A percentile compares a stretch with the other conserved stretches of the same genome.
phyloP scores from a whole-genome alignment of 2,329 filamentous ascomycete genomes.

The Reticulascus tulasneorum region DNA sequence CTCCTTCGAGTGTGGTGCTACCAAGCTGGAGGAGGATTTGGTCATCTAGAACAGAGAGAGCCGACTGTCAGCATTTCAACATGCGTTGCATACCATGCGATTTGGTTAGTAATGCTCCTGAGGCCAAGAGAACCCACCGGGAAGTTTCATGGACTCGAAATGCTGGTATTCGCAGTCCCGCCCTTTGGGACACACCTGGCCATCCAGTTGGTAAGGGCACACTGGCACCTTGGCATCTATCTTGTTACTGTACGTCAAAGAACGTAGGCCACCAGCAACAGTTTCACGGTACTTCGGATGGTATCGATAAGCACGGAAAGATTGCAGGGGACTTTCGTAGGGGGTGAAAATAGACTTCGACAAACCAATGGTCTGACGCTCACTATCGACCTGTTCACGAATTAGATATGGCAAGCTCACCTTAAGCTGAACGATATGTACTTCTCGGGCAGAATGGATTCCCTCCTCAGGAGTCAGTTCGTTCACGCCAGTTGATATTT shows the following conservation, averaged over 20 bases:
- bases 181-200: slow-evolving; percentile 67
- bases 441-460: slow-evolving; percentile 34
- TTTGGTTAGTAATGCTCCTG: slow-evolving; percentile 10
- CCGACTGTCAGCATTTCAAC: slow-evolving; percentile 43
- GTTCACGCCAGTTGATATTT: slow-evolving; percentile 14
- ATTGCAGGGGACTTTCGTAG: slow-evolving; percentile 78
- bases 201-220: slow-evolving; percentile 71
- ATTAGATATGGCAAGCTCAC: slow-evolving; percentile 14
- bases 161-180: slow-evolving; percentile 73
- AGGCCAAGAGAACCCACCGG: slow-evolving; percentile 59
- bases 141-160: slow-evolving; percentile 67
- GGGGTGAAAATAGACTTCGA: no score
- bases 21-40: slow-evolving; percentile 70
- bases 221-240: slow-evolving; percentile 73
- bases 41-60: slow-evolving; percentile 53
- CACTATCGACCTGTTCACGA: no score
- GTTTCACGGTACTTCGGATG: slow-evolving; percentile 70
- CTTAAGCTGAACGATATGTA: slow-evolving; percentile 30
- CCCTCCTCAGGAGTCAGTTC: slow-evolving; percentile 20
- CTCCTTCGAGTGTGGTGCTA: slow-evolving; percentile 57
- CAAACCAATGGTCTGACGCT: no score
- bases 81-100: slow-evolving; percentile 27
- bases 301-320: slow-evolving; percentile 86
- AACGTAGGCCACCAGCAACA: slow-evolving; percentile 75
- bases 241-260: slow-evolving; percentile 88